These are phyloP conservation scores for Cajanus cajan DNA, from an alignment of 306 rosid genomes.

Conservation along the genomic window DNA sequence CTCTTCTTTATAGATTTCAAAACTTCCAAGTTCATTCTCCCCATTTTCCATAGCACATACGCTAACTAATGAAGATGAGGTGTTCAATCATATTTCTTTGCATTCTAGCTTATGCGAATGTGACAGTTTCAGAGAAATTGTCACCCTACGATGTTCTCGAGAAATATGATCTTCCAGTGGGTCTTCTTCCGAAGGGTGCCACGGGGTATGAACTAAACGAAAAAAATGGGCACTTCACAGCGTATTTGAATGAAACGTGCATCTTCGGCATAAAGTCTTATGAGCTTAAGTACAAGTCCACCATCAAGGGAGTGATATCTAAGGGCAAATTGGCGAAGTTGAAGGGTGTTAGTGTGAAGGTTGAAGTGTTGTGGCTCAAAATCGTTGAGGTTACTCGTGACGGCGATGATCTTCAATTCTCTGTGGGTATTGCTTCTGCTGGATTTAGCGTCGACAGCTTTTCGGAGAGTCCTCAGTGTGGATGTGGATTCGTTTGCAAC, in stretches of 20 bases:
- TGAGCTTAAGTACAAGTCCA: slow-evolving; percentile 46
- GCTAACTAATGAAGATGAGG: not conserved
- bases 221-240: slow-evolving; percentile 45
- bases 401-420: slow-evolving; percentile 46
- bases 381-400: slow-evolving; percentile 45
- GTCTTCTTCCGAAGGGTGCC: slow-evolving; percentile 62
- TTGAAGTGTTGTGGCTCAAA: slow-evolving; percentile 51
- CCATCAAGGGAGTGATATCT: slow-evolving; percentile 52
- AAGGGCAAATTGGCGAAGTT: slow-evolving; percentile 39
- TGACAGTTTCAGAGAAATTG: not conserved
- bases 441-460: slow-evolving; percentile 42
- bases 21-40: not conserved
- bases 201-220: slow-evolving; percentile 50
- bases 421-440: slow-evolving; percentile 51
- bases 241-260: slow-evolving; percentile 41
- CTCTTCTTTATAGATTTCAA: not conserved
- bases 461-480: slow-evolving; percentile 57
- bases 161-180: slow-evolving; percentile 53
- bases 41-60: not conserved
- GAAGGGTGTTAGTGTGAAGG: slow-evolving; percentile 52
- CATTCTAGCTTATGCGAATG: not conserved
- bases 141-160: slow-evolving; percentile 58
- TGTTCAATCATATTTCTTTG: not conserved
- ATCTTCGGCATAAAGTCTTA: slow-evolving; percentile 42
- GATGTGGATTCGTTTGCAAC: slow-evolving; percentile 51